These are phyloP conservation scores for Metschnikowia colocasiae DNA, from an alignment of 805 yeast species.

Conservation along the genomic window DNA sequence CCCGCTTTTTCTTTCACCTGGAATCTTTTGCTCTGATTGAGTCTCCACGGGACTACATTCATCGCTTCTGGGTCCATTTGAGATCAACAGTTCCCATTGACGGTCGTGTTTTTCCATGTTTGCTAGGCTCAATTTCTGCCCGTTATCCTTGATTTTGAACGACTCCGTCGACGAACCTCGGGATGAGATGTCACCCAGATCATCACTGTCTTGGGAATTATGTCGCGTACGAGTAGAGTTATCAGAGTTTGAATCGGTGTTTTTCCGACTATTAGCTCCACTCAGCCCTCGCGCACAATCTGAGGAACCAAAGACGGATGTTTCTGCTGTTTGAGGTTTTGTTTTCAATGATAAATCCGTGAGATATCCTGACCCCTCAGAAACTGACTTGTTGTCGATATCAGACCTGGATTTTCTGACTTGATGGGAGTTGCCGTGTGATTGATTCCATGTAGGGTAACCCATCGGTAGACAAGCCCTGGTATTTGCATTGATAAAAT, in stretches of 20 bases:
- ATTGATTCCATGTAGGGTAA: not conserved
- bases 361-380: constrained; percentile 14
- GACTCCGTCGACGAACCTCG: constrained; percentile 1
- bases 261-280: constrained; percentile 9
- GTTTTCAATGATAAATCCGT: constrained; percentile 16
- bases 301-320: constrained; percentile 11
- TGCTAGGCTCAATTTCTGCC: constrained; percentile 16
- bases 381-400: constrained; percentile 10
- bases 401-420: constrained; percentile 13
- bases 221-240: not conserved
- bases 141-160: constrained; percentile 2
- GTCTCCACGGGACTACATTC: not conserved
- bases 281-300: constrained; percentile 7
- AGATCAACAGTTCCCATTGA: constrained; percentile 14
- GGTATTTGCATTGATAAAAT: not conserved
- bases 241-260: not conserved
- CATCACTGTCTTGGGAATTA: constrained; percentile 2
- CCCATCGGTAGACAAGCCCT: constrained; percentile 5
- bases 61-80: not conserved
- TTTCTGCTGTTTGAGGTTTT: constrained; percentile 11
- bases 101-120: constrained; percentile 21
- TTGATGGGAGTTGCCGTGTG: not conserved
- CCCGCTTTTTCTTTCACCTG: not conserved
- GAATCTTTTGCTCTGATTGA: not conserved
- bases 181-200: not conserved